phyloP scores from a whole-genome alignment of 208 protist species.

The Trypanosoma cruzi region DNA sequence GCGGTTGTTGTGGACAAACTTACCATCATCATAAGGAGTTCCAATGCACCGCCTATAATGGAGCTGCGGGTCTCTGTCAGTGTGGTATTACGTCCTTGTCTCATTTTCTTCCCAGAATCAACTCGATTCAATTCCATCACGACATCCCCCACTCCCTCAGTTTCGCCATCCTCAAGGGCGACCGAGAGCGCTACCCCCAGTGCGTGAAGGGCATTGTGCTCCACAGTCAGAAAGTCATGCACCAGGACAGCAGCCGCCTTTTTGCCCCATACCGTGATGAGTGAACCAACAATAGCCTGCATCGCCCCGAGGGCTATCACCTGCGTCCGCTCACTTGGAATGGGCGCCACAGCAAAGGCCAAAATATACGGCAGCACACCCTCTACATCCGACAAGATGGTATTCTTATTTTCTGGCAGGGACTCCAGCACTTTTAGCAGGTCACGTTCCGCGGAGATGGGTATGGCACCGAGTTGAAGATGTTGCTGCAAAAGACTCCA shows the following conservation, averaged over 20 bases:
- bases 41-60: slow-evolving; percentile 29
- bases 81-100: background rate
- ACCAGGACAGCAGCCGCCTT: slow-evolving; percentile 35
- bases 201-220: slow-evolving; percentile 55
- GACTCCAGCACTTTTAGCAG: slow-evolving; percentile 40
- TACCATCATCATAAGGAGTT: slow-evolving; percentile 27
- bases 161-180: slow-evolving; percentile 5
- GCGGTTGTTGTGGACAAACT: slow-evolving; percentile 23
- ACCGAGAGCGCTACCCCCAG: slow-evolving; percentile 29
- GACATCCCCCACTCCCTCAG: background rate
- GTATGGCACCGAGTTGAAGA: slow-evolving; percentile 16
- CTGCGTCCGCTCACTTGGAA: slow-evolving; percentile 65
- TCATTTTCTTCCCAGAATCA: background rate
- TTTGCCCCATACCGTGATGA: slow-evolving; percentile 33
- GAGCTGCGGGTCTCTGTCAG: slow-evolving; percentile 13
- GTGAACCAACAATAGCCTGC: slow-evolving; percentile 33
- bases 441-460: slow-evolving; percentile 31
- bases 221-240: slow-evolving; percentile 41
- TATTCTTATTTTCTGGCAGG: slow-evolving; percentile 26
- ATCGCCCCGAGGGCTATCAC: slow-evolving; percentile 55
- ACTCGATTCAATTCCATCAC: background rate
- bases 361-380: slow-evolving; percentile 60
- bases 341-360: slow-evolving; percentile 57
- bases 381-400: slow-evolving; percentile 45
- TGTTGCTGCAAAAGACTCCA: slow-evolving; percentile 50